Percentiles rank a stretch among this genome's conserved stretches.
Evolutionary conservation across 768 basidiomycete species (phyloP).

Genomic region (Lactifluus volemus): DNA sequence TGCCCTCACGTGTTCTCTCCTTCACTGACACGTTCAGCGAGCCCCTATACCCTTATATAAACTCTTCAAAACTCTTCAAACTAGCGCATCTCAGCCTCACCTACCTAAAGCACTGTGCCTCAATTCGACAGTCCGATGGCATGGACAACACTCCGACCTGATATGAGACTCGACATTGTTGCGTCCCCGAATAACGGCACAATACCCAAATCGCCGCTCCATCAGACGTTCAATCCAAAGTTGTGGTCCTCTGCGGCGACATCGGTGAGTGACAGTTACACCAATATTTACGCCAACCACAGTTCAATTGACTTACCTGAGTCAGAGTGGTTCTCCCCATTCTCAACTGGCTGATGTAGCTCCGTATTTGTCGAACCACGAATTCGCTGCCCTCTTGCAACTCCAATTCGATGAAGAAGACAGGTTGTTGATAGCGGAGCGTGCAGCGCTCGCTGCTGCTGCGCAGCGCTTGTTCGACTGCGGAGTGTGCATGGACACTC

Average conservation of each 20-base stretch:
- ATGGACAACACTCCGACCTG: background rate
- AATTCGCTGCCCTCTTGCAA: constrained; percentile 4
- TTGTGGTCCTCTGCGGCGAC: background rate
- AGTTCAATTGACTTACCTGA: background rate
- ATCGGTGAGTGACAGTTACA: background rate
- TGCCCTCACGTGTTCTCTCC: too few relatives aligned
- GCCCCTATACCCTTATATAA: too few relatives aligned
- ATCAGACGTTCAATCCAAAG: background rate
- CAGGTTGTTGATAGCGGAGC: background rate
- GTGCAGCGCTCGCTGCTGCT: background rate
- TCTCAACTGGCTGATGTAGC: background rate
- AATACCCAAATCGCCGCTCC: background rate
- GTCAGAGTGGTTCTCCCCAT: background rate
- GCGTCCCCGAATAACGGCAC: background rate
- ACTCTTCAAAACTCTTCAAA: too few relatives aligned
- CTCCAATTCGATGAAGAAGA: constrained; percentile 13
- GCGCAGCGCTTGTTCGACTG: constrained; percentile 35
- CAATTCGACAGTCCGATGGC: background rate
- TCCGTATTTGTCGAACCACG: background rate
- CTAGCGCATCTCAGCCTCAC: too few relatives aligned
- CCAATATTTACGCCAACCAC: background rate
- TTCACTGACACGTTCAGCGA: too few relatives aligned
- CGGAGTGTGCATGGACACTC: constrained; percentile 46
- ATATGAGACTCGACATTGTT: background rate
- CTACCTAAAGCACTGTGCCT: too few relatives aligned